A percentile compares a stretch with the other conserved stretches of the same genome.
phyloP scores from a whole-genome alignment of 345 rosid species.

The Syzygium aqueum region DNA sequence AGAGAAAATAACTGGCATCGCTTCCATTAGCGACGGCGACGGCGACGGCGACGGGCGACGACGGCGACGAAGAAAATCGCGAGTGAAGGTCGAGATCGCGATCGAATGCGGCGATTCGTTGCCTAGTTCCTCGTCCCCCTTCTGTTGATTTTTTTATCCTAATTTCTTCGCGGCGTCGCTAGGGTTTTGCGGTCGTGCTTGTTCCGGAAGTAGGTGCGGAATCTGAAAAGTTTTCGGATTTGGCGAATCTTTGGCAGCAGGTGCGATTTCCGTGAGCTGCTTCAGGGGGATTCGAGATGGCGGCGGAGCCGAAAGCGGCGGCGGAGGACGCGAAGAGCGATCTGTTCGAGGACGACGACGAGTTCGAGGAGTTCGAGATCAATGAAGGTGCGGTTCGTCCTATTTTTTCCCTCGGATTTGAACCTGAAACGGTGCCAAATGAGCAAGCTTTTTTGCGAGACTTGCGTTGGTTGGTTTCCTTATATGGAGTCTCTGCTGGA shows the following conservation, averaged over 20 bases:
- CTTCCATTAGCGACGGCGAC: neutral
- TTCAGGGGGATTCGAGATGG: conserved; percentile 18
- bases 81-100: neutral
- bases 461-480: neutral
- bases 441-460: neutral
- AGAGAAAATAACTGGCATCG: neutral
- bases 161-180: neutral
- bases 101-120: neutral
- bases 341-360: conserved; percentile 86
- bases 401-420: neutral
- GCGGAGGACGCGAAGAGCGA: conserved; percentile 59
- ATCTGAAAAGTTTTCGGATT: neutral
- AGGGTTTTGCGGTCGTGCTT: neutral
- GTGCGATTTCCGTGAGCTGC: neutral
- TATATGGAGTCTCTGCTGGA: neutral
- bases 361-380: conserved; percentile 74
- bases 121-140: neutral
- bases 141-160: neutral
- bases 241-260: neutral
- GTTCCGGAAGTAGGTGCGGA: neutral
- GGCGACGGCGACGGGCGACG: neutral
- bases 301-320: conserved; percentile 38
- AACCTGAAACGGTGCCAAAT: neutral
- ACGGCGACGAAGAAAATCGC: neutral
- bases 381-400: conserved; percentile 29